Evolutionary conservation across 305 asterid genomes (phyloP).

Genomic region (Fraxinus albicans): DNA sequence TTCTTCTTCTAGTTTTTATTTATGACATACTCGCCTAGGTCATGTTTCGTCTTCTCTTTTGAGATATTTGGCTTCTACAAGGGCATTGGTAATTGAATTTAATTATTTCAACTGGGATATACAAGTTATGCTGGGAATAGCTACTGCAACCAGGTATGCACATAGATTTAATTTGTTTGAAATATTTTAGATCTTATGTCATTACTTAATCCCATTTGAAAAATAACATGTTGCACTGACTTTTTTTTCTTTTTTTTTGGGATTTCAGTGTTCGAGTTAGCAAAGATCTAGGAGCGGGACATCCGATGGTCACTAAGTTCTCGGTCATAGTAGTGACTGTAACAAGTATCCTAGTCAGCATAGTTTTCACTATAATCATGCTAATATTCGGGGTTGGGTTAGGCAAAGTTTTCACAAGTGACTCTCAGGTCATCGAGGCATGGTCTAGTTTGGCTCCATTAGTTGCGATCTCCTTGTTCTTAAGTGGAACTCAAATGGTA

Average conservation of each 20-base stretch:
- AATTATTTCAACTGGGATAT: constrained; percentile 37
- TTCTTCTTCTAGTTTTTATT: too few species aligned
- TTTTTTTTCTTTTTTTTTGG: neutral
- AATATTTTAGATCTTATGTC: too few species aligned
- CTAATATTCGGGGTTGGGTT: constrained; percentile 27
- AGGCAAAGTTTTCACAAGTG: constrained; percentile 30
- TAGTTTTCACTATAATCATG: constrained; percentile 21
- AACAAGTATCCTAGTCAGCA: constrained; percentile 25
- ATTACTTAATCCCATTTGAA: too few species aligned
- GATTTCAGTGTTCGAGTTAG: constrained; percentile 29
- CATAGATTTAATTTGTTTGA: neutral
- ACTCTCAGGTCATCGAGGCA: constrained; percentile 25
- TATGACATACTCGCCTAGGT: too few species aligned
- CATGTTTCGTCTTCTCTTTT: too few species aligned
- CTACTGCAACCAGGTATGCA: constrained; percentile 31
- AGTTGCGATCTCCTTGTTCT: constrained; percentile 33
- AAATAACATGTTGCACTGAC: neutral
- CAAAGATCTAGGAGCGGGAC: constrained; percentile 41
- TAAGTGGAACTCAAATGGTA: constrained; percentile 35
- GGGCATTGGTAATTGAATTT: too few species aligned
- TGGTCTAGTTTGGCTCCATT: constrained; percentile 27
- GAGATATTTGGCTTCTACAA: too few species aligned
- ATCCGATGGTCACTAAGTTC: constrained; percentile 34
- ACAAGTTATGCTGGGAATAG: constrained; percentile 29
- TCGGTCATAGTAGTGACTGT: constrained; percentile 29